phyloP scores from a whole-genome alignment of 352 stramenopile genomes.

The Pythium insidiosum region DNA sequence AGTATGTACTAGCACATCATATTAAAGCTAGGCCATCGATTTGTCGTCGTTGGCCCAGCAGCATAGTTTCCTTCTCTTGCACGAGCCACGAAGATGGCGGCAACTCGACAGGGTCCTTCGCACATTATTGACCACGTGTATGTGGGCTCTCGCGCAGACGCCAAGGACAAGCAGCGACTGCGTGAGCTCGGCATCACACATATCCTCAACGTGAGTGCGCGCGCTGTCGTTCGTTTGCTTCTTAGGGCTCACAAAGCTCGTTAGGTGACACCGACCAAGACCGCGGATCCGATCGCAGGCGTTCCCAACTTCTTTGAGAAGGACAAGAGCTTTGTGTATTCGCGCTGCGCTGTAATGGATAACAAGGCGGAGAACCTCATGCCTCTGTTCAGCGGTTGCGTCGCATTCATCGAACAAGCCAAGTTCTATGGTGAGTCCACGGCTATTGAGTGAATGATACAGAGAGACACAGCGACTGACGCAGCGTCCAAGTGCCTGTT shows the following conservation, averaged over 20 bases:
- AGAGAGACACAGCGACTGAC: not conserved
- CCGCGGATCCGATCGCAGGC: slow-evolving; percentile 70
- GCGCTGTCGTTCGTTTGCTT: not conserved
- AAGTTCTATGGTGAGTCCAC: slow-evolving; percentile 80
- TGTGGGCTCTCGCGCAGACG: slow-evolving; percentile 57
- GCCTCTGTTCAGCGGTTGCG: slow-evolving; percentile 65
- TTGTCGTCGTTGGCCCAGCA: too few species aligned
- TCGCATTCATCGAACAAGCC: slow-evolving; percentile 88
- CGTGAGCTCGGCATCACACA: slow-evolving; percentile 62
- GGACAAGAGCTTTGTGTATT: slow-evolving; percentile 69
- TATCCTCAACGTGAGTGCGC: slow-evolving; percentile 58
- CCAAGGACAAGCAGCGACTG: slow-evolving; percentile 56
- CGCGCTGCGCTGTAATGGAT: slow-evolving; percentile 82
- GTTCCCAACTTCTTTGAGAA: slow-evolving; percentile 92
- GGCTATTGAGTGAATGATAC: not conserved
- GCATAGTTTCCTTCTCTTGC: too few species aligned
- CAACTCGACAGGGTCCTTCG: too few species aligned
- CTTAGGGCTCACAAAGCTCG: not conserved
- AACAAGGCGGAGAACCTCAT: slow-evolving; percentile 88
- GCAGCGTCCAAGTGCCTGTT: slow-evolving; percentile 6
- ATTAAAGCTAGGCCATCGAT: too few species aligned
- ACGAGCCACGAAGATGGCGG: too few species aligned
- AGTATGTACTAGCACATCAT: too few species aligned
- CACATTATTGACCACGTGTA: slow-evolving; percentile 66
- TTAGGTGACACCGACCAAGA: slow-evolving; percentile 73